Evolutionary conservation across 2,329 filamentous ascomycete genomes (phyloP), one percentile per base, ranked within the genome.

Genomic region (Hirsutella rhossiliensis): DNA sequence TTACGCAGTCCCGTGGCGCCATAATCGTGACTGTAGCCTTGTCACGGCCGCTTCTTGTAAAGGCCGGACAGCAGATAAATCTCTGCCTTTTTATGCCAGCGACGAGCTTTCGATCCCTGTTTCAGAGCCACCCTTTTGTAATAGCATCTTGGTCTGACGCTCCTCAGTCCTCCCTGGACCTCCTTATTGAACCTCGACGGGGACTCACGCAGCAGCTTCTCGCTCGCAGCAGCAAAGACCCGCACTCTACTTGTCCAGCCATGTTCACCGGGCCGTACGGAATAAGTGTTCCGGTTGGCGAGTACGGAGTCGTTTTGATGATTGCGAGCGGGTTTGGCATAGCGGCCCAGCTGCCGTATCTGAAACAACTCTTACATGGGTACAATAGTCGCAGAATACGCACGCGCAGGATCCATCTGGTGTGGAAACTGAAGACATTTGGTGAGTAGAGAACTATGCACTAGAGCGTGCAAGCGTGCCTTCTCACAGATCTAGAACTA

Each of bases 251-350:
- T 40, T 49, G 43, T n/a, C 27, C 47, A 23, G 54, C 54, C 5
- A 49, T 64, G 15, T 56, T 65, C 30, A 60, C 51, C 42, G 57
- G 57, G 19, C 60, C 56, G 37, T 49, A 64, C 45, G 52, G 62
- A 32, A 48, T 43, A 7, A 60, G 48, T 48, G 47, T 56, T 40
- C 36, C 46, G 37, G 50, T 60, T 11, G 44, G 48, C 11, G 43
- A 56, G 11, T 64, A 57, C 48, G 45, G 59, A 38, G 49, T 50
- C 45, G 49, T 64, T 17, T 48, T 65, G 4, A 60, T 66, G 45
- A 46, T 63, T 19, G 49, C 56, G 8, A 64, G 51, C 31, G 52
- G 56, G n/a, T 63, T 63, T 32, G 52, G 60, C 3, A 63, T 65
- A 30, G 48, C 52, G n/a, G 53, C 55, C 31, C 48, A 60, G 34